A percentile compares a stretch with the other conserved stretches of the same genome.
Conservation (phyloP, 2,329 filamentous ascomycete genomes). For the Leptosphaerulina australis region DNA sequence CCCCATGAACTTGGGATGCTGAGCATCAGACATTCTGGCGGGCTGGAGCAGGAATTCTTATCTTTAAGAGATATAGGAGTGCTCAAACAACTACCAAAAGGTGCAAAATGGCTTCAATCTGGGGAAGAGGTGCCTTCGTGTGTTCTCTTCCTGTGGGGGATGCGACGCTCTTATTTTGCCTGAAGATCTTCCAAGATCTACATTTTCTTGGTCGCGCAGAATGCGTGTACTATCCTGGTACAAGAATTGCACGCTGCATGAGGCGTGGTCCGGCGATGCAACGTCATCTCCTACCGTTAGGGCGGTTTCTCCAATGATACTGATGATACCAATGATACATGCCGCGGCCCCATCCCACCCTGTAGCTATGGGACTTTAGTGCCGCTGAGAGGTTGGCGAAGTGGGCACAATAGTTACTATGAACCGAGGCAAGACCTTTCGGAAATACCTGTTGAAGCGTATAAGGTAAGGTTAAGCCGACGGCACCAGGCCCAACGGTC, state of each 20-base stretch:
- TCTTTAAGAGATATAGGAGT: background rate
- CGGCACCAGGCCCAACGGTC: constrained; percentile 23
- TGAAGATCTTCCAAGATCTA: constrained; percentile 7
- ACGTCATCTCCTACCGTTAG: constrained; percentile 8
- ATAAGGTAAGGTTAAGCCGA: constrained; percentile 9
- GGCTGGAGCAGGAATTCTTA: background rate
- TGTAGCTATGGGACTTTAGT: background rate
- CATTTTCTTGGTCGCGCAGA: constrained; percentile 3
- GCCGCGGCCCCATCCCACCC: constrained; percentile 4
- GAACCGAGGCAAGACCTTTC: constrained; percentile 24
- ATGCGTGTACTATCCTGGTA: constrained; percentile 9
- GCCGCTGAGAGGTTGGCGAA: constrained; percentile 2
- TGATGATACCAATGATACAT: background rate
- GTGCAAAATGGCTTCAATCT: background rate
- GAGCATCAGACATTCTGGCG: constrained; percentile 18
- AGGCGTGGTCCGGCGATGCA: constrained; percentile 14
- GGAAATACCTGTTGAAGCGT: constrained; percentile 22
- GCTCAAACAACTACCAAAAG: background rate
- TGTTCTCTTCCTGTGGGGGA: background rate
- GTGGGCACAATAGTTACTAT: constrained; percentile 5
- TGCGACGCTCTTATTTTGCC: constrained; percentile 2
- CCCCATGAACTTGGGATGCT: constrained; percentile 39
- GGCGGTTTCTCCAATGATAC: constrained; percentile 6
- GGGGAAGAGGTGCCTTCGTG: background rate
- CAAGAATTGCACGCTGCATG: constrained; percentile 17